A percentile compares a stretch with the other conserved stretches of the same genome.
phyloP scores from a whole-genome alignment of 176 grass and related monocot genomes.

The Tuctoria greenei region DNA sequence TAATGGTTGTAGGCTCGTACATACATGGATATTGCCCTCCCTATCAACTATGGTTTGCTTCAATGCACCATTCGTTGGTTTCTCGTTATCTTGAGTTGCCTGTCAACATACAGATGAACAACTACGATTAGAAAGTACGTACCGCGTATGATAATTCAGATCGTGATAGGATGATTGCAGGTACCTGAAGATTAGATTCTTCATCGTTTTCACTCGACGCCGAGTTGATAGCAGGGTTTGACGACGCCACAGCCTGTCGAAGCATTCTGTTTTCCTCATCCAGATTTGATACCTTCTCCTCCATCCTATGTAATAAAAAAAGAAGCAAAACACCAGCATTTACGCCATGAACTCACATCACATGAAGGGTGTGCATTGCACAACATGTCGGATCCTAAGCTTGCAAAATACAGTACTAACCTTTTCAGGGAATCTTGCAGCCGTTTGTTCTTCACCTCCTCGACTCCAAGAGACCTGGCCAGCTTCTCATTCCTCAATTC shows the following conservation, averaged over 20 bases:
- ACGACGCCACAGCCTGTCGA: slow-evolving; percentile 35
- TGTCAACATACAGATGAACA: slow-evolving; percentile 6
- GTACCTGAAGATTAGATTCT: slow-evolving; percentile 32
- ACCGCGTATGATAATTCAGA: not conserved
- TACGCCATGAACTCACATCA: not conserved
- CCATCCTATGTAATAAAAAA: slow-evolving; percentile 38
- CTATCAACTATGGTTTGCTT: slow-evolving; percentile 32
- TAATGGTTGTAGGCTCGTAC: slow-evolving; percentile 1
- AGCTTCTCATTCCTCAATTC: slow-evolving; percentile 49
- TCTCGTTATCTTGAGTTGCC: slow-evolving; percentile 37
- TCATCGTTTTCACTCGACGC: slow-evolving; percentile 13
- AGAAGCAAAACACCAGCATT: not conserved
- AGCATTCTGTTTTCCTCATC: slow-evolving; percentile 61
- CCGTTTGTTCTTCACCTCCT: slow-evolving; percentile 44
- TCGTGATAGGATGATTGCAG: not conserved
- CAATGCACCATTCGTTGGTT: slow-evolving; percentile 30
- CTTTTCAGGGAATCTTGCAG: slow-evolving; percentile 52
- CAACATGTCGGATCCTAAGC: not conserved
- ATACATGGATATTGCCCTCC: slow-evolving; percentile 35
- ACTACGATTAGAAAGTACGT: slow-evolving; percentile 3
- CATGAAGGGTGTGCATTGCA: not conserved
- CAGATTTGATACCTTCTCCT: slow-evolving; percentile 52
- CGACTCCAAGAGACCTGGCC: slow-evolving; percentile 46
- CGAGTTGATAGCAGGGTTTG: slow-evolving; percentile 30
- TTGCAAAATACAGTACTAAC: slow-evolving; percentile 19